Evolutionary conservation across 78 protist genomes (phyloP), one percentile per base, ranked within the genome.

Genomic region (Cavenderia fasciculata): DNA sequence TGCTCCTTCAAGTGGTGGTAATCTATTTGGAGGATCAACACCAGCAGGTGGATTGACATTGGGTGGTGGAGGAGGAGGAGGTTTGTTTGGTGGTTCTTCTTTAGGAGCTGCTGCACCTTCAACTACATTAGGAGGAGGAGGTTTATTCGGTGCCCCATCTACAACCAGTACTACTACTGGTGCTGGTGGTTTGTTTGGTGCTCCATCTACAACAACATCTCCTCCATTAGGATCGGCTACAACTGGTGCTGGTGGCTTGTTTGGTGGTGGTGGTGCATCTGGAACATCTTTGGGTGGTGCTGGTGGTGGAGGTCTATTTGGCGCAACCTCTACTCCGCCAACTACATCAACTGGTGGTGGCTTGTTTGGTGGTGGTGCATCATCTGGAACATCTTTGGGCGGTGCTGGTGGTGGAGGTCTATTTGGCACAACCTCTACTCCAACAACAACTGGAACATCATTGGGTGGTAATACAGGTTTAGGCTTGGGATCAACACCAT

Each of bases 211-310:
- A 43, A 63, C 88, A 66, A 40, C 87, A 0, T 18, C 88, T 33
- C 2, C 75, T 4, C 11, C 69, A 51, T 38, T 40, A 19, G 10
- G 51, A 63, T 4, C 72, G 2, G 47, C 63, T 23, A 57, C 63
- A 2, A 3, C 23, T 57, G 27, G 38, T 25, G 63, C 33, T 10
- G 4, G 41, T 27, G 27, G 27, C 8, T 23, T 63, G 25, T 61
- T 61, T 77, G 87, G 87, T 34, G 72, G 76, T 47, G 19, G 41
- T 25, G 36, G 31, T 27, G 19, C 36, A 56, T 23, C 82, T 54
- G 11, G 69, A 38, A 41, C 74, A 44, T 27, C 82, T 0, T n/a
- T 66, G 11, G 82, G 82, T 54, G 79, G 79, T n/a, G n/a, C n/a
- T n/a, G n/a, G n/a, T n/a, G n/a, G n/a, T n/a, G n/a, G n/a, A n/a